These are phyloP conservation scores for Vinca minor DNA, from an alignment of 257 asterid species.

Conservation along the genomic window DNA sequence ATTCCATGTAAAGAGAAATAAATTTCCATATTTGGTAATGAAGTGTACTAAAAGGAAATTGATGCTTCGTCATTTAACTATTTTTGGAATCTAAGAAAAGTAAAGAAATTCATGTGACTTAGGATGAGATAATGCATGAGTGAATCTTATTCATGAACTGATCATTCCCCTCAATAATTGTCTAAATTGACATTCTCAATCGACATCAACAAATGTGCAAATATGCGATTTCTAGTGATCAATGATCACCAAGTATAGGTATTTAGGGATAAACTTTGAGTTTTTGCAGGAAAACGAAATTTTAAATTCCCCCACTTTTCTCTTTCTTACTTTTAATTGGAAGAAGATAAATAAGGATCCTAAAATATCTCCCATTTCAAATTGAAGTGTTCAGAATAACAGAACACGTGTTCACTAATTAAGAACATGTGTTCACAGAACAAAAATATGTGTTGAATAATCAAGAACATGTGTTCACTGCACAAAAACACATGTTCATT, in stretches of 20 bases:
- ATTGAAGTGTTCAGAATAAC: no score
- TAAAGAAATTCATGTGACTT: neutral
- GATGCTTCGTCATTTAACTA: conserved; percentile 3
- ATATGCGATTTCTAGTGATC: neutral
- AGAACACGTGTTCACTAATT: no score
- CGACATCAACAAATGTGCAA: conserved; percentile 5
- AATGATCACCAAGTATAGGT: neutral
- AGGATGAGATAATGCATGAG: neutral
- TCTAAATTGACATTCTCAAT: neutral
- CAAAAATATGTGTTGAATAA: no score
- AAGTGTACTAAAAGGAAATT: neutral
- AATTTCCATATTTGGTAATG: conserved; percentile 9
- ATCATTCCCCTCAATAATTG: conserved; percentile 10
- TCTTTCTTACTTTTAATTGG: no score
- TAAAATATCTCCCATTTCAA: no score
- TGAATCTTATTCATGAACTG: conserved; percentile 4
- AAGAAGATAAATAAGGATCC: no score
- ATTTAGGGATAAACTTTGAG: no score
- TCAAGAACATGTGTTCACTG: no score
- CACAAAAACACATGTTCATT: no score
- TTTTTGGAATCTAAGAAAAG: neutral
- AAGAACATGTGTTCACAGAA: no score
- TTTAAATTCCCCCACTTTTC: no score
- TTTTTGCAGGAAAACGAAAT: no score
- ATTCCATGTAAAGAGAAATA: conserved; percentile 1